These are phyloP conservation scores for Pythium apleroticum DNA, from an alignment of 352 stramenopile genomes.

Conservation along the genomic window DNA sequence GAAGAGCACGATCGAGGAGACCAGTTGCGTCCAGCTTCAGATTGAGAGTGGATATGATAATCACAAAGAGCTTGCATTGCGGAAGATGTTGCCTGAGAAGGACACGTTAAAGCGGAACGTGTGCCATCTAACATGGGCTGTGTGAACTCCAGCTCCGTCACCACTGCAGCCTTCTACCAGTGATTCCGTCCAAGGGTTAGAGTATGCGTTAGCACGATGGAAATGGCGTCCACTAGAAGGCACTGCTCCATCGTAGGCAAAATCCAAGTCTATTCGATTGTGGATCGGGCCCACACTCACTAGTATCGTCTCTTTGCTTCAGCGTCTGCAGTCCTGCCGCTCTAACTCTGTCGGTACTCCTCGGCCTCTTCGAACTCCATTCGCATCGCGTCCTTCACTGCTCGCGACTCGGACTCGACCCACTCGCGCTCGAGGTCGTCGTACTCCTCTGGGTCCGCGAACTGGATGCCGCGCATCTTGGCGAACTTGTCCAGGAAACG, in stretches of 20 bases:
- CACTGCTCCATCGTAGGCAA: not conserved
- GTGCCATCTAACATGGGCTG: no score
- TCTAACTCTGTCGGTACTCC: constrained; percentile 67
- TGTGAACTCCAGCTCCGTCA: no score
- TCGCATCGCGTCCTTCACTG: constrained; percentile 85
- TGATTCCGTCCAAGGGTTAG: no score
- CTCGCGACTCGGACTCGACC: constrained; percentile 74
- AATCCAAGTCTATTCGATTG: constrained; percentile 5
- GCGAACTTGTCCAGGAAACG: constrained; percentile 85
- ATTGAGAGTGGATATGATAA: no score
- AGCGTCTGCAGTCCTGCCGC: not conserved
- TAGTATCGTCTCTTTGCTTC: constrained; percentile 3
- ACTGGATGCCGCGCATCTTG: constrained; percentile 76
- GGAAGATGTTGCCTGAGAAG: no score
- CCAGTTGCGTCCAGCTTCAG: no score
- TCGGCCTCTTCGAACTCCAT: constrained; percentile 82
- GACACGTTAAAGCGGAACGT: no score
- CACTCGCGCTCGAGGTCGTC: constrained; percentile 81
- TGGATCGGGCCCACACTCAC: not conserved
- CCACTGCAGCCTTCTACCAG: no score
- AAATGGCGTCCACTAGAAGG: not conserved
- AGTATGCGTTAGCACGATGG: not conserved
- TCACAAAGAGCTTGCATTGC: no score
- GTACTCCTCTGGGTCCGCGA: constrained; percentile 74
- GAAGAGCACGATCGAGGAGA: no score